Base-by-base conservation (phyloP, 495 filamentous ascomycete species). In the Hypomontagnella submonticulosa region DNA sequence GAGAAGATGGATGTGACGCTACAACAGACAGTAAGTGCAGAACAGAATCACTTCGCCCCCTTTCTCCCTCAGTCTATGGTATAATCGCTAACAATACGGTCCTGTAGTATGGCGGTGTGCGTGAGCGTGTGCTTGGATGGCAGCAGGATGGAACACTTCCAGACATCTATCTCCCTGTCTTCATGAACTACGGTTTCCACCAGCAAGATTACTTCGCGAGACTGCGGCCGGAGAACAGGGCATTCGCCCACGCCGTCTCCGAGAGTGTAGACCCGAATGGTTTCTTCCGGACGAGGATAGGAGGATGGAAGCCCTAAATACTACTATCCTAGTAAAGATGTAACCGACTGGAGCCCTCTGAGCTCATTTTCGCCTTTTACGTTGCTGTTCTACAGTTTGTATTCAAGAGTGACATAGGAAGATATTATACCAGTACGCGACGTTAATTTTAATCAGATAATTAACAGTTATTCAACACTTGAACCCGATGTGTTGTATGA, bases 141-240 rank as follows among this genome's bases (percentile, higher is more conserved):
- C 77, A 83, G 38, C 66, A 80, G n/a, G 61, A 80, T 11, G 81
- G 80, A 12, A 74, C 75, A 7, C 52, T 86, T 12, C 82, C 82
- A 2, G 76, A 85, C 19, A 76, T 81, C 27, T 84, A 85, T 44
- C 73, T 81, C 8, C 82, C 82, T 1, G 57, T 86, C 0, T 86
- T 85, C 70, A 83, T 84, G 83, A 86, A 85, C 66, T 83, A 86
- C 48, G 80, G 77, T 0, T 82, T 83, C 65, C 79, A 77, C 50
- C 71, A 77, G 15, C 79, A 85, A 68, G 82, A 84, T 61, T 85
- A 84, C 66, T 85, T 84, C 75, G 77, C 75, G 0, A 77, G 83
- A 4, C 75, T 85, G 30, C 71, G 76, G 9, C 76, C 76, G 0
- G 76, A 62, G 34, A 84, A 75, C 18, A 75, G 75, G 55, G 74